These are phyloP conservation scores for Sphaerosporella brunnea DNA, from an alignment of 495 filamentous ascomycete species.

Conservation along the genomic window DNA sequence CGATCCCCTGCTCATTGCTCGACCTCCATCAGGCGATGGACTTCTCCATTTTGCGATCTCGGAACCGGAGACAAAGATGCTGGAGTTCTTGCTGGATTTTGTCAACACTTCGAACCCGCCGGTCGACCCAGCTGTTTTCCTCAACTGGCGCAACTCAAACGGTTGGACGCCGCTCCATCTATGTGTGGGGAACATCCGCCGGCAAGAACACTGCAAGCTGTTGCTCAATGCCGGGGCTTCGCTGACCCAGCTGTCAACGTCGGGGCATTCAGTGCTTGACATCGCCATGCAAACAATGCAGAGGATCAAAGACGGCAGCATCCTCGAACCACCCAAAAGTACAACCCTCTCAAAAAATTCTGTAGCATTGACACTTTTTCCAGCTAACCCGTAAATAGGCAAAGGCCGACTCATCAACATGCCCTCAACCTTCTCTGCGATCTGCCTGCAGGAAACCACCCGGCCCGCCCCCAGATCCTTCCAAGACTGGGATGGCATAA, in stretches of 20 bases:
- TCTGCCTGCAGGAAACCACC: too few species aligned
- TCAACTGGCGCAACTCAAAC: background rate
- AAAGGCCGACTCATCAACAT: too few species aligned
- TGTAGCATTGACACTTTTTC: too few species aligned
- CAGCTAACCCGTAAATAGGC: too few species aligned
- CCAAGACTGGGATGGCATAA: too few species aligned
- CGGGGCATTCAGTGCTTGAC: background rate
- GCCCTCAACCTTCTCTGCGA: too few species aligned
- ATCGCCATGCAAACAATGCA: background rate
- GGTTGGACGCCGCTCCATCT: background rate
- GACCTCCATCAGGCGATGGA: background rate
- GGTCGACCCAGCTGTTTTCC: background rate
- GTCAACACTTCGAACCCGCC: background rate
- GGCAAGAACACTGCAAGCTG: background rate
- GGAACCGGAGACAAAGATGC: background rate
- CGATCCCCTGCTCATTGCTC: background rate
- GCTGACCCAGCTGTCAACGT: background rate
- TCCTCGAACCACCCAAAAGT: background rate
- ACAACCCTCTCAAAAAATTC: too few species aligned
- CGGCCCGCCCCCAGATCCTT: too few species aligned
- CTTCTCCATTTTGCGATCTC: slow-evolving; percentile 2
- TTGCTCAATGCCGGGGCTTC: background rate
- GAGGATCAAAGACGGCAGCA: background rate
- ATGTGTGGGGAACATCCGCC: background rate
- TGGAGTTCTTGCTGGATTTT: background rate